Base-by-base conservation (phyloP, 257 asterid species). In the Nicotiana tomentosiformis region DNA sequence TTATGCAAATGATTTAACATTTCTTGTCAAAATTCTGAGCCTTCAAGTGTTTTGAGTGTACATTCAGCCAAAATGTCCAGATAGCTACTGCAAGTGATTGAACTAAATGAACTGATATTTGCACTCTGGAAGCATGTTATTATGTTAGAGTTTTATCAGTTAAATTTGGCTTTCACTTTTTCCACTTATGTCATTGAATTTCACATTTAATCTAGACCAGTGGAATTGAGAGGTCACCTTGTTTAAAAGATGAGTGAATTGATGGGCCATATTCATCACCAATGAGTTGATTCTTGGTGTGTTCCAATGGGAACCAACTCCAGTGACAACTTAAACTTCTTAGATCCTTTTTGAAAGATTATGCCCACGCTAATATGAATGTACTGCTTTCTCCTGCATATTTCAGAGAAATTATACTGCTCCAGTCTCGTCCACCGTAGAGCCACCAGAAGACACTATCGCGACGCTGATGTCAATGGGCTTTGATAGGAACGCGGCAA, bases 401-500 rank as follows among this genome's bases (percentile, higher is more conserved):
- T 68, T 77, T 64, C 89, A 96, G 99, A 90, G 90, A 20, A 90
- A 85, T 89, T 84, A 77, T 84, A 88, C 90, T 39, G 90, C 91
- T 84, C 91, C 92, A 32, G 58, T 86, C 57, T 70, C 87, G 46
- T 66, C 96, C 80, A 57, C 86, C 4, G 17, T 70, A 3, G 97
- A 93, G 37, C 98, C 99, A 69, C 88, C 97, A 0, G 98, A 96
- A 90, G 98, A 96, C 84, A 87, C 97, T 35, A 91, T 96, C 51
- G 84, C 91, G 4, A 91, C 87, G 37, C 92, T 96, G 67, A 92
- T 92, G 55, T 90, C 98, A 20, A 96, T 96, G 99, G 99, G 99
- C 5, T 96, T 96, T 65, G 98, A 96, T 66, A 84, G 97, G 87
- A 88, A 90, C 87, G 89, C 97, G 29, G 98, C 98, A 3, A 94